Evolutionary conservation across 345 rosid species (phyloP), one percentile per base, ranked within the genome.

Genomic region (Microthlaspi erraticum): DNA sequence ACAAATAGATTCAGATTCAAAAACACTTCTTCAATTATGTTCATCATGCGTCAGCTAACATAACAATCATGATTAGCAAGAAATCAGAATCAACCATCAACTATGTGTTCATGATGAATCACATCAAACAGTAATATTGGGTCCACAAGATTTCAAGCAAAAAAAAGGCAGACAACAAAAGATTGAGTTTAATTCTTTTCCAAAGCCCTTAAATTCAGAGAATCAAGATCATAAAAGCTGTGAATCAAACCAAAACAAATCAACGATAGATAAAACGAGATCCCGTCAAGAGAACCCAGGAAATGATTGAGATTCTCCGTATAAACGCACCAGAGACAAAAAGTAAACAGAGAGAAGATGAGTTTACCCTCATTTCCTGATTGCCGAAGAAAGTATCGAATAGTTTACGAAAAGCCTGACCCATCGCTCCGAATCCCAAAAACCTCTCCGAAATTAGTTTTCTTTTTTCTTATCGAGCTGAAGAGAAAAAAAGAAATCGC

Each of bases 361-460:
- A 38, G 42, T 49, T 49, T 83, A 88, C 98, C 84, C 96, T 83
- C 98, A 92, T 92, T 83, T 92, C 98, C 26, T 84, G 73, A 80
- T 88, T 89, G 77, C 98, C 96, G 78, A 92, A 92, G 81, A 92
- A 89, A 65, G 82, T 37, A 73, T 89, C 98, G 81, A 92, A 89
- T 54, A 92, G 96, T 82, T 86, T 92, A 70, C 94, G 88, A 75
- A 89, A 88, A 70, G 92, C 89, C 81, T 92, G 98, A 68, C 96
- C 96, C 96, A 92, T 92, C 66, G 36, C 37, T 62, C 45, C 18
- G 11, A 49, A 7, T 17, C 32, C 53, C 1, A 71, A 63, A 54
- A 34, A 53, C 13, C 59, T 38, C 31, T n/a, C n/a, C 6, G 4
- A 50, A 50, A 50, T 41, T 10, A 10, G 5, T 1, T 29, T 60